Evolutionary conservation across 345 rosid species (phyloP), one percentile per base, ranked within the genome.

Genomic region (Linum trigynum): DNA sequence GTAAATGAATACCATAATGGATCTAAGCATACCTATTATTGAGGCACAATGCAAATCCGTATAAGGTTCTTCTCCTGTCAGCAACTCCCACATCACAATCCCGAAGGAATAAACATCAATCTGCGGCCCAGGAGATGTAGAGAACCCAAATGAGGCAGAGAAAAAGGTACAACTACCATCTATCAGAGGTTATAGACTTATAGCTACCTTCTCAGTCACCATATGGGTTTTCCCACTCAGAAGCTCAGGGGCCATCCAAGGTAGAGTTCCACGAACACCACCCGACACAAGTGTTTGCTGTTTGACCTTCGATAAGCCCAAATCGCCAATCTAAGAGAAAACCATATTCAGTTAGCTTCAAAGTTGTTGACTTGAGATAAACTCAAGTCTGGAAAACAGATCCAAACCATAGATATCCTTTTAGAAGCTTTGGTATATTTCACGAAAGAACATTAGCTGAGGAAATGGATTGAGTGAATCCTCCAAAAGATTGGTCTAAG

Each of bases 181-280:
- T 50, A 37, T 37, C 3, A 32, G 39, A 5, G 39, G 59, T 35
- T 62, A 61, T 63, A 38, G 32, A 23, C 32, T 23, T 23, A 23
- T 23, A 23, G 32, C 62, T 77, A 94, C 99, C 99, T 94, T 90
- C 69, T 94, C 99, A 39, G 99, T 78, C 51, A 94, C 97, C 99
- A 94, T 94, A 69, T 87, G 84, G 71, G 87, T 88, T 85, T 94
- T 94, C 58, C 97, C 97, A 70, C 99, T 94, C 69, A 94, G 77
- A 64, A 94, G 97, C 84, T 94, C 99, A 61, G 99, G 99, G 63
- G 99, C 99, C 97, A 94, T 94, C 99, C 99, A 94, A 39, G 99
- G 99, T 65, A 94, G 76, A 64, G 99, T 94, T 66, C 99, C 99
- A 42, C 99, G 97, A 66, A 94, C 96, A 77, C 99, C 99, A 64